Evolutionary conservation across 306 rosid species (phyloP).

Genomic region (Mimosa pudica): DNA sequence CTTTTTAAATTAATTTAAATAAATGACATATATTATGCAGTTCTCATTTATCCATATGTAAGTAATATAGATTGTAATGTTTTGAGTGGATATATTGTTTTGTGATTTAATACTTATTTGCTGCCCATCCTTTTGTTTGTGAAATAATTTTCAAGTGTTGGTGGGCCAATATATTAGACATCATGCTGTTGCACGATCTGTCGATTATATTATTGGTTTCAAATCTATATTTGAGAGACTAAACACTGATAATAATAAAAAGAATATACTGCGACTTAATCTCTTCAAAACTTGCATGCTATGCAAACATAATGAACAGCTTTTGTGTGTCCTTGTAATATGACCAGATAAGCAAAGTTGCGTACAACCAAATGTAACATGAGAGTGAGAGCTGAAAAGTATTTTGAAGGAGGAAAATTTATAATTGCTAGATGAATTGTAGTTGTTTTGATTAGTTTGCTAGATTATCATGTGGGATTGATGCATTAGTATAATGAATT

Average conservation of each 20-base stretch:
- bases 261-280: constrained; percentile 25
- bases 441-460: too few species aligned
- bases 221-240: not conserved
- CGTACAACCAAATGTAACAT: constrained; percentile 23
- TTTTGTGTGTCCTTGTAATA: constrained; percentile 3
- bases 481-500: too few species aligned
- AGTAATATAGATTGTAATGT: not conserved
- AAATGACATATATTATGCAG: constrained; percentile 13
- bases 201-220: not conserved
- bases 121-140: not conserved
- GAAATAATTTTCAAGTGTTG: not conserved
- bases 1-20: not conserved
- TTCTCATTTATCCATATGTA: not conserved
- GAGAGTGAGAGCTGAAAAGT: constrained; percentile 22
- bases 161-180: not conserved
- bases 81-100: constrained; percentile 7
- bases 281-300: not conserved
- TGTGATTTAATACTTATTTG: constrained; percentile 4
- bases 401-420: constrained; percentile 20
- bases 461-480: too few species aligned
- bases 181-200: not conserved
- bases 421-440: not conserved
- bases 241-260: constrained; percentile 9
- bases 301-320: not conserved
- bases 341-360: not conserved